Evolutionary conservation across 192 early-diverging fungal species (phyloP), one percentile per base, ranked within the genome.

Genomic region (Obelidium mucronatum): DNA sequence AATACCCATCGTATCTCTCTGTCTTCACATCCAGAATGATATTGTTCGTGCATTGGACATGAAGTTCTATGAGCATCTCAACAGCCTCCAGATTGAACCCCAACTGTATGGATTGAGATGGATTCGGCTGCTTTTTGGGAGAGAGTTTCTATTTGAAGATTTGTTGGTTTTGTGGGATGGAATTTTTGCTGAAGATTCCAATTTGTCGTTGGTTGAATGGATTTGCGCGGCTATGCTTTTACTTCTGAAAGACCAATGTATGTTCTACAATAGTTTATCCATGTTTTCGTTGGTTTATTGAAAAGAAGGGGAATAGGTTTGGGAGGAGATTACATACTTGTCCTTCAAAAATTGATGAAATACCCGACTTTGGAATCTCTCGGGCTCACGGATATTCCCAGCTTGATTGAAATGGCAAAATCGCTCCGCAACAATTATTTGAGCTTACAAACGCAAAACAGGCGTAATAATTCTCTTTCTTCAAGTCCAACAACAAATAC

Each of bases 21-120:
- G 93, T 69, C 82, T 84, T 62, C 84, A 89, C 39, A 87, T 93
- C 61, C 89, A 94, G 79, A 81, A 91, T 74, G 85, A 93, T 36
- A 80, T 91, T 73, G 81, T 98, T 37, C 81, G 82, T 53, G 78
- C 68, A 19, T 81, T 96, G 24, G 97, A 98, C 77, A 80, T 83
- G 28, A 86, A 89, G 30, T 84, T 97, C 30, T 92, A 86, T 39
- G 51, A 75, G n/a, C 94, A 94, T 67, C 71, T 98, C 54, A 85
- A 82, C 55, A 73, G 72, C 31, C 86, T 94, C 59, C 88, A 89
- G 6, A 95, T 98, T 51, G 95, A 98, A 76, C 97, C 97, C 19
- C 97, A 98, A 78, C 83, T 98, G 19, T 98, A 93, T 86, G 97
- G 94, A 52, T 89, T 97, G 91, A 90, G 89, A 22, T 98, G 97